Percentiles rank a stretch among this genome's conserved stretches.
These are phyloP conservation scores for Polygonum aviculare DNA, from an alignment of 148 eudicot genomes.

Conservation along the genomic window DNA sequence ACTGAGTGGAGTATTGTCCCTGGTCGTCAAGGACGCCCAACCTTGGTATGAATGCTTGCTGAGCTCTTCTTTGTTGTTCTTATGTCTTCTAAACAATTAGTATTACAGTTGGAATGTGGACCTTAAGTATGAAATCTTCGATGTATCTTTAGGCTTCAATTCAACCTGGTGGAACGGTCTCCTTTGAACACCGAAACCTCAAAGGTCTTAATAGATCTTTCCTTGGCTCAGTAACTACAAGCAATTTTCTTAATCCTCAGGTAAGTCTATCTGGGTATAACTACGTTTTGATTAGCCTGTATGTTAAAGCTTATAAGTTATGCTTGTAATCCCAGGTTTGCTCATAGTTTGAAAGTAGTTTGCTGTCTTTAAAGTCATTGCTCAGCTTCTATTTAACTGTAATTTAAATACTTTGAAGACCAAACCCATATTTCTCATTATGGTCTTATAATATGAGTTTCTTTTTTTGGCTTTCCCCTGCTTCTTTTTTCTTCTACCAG, in stretches of 20 bases:
- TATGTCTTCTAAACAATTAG: neutral
- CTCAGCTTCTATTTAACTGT: neutral
- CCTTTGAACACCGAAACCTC: constrained; percentile 89
- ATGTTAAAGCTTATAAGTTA: neutral
- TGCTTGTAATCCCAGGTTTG: neutral
- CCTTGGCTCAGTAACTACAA: constrained; percentile 86
- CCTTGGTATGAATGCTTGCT: constrained; percentile 47
- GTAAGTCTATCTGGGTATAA: constrained; percentile 22
- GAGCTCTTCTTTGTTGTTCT: neutral
- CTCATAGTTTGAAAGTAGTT: neutral
- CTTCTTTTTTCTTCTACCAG: neutral
- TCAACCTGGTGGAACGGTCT: constrained; percentile 92
- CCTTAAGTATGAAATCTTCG: neutral
- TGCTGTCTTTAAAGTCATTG: neutral
- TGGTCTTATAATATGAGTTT: neutral
- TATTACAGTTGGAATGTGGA: neutral
- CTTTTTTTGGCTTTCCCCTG: neutral
- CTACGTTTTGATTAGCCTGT: neutral
- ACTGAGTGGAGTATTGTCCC: constrained; percentile 98
- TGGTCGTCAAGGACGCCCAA: constrained; percentile 87
- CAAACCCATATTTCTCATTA: neutral
- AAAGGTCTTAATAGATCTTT: constrained; percentile 82
- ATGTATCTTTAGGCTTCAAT: constrained; percentile 67
- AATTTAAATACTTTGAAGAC: neutral
- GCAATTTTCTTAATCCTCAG: constrained; percentile 95